phyloP scores from a whole-genome alignment of 2,329 filamentous ascomycete genomes.

The Penicillium nordicum region DNA sequence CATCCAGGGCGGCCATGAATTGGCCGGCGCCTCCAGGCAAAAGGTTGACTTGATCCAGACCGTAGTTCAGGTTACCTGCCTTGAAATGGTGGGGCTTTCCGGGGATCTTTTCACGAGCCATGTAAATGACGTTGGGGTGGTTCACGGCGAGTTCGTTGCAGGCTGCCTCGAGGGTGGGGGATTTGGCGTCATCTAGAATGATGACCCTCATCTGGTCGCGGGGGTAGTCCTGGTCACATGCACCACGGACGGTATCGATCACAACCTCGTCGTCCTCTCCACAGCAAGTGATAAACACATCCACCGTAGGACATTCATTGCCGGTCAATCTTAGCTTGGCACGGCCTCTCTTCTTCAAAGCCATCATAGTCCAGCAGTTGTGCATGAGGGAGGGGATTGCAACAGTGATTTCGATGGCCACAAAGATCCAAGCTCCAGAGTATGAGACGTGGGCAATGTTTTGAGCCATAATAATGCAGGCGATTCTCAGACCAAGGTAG shows the following conservation, averaged over 20 bases:
- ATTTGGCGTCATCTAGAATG: slow-evolving; percentile 42
- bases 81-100: slow-evolving; percentile 54
- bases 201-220: slow-evolving; percentile 37
- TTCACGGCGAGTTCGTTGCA: slow-evolving; percentile 34
- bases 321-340: slow-evolving; percentile 51
- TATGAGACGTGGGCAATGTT: slow-evolving; percentile 41
- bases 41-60: slow-evolving; percentile 49
- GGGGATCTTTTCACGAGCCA: slow-evolving; percentile 42
- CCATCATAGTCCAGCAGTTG: slow-evolving; percentile 57
- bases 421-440: slow-evolving; percentile 56
- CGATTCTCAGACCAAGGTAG: slow-evolving; percentile 53
- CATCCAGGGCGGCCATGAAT: slow-evolving; percentile 62
- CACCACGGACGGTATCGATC: slow-evolving; percentile 40
- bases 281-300: slow-evolving; percentile 46
- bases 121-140: slow-evolving; percentile 44
- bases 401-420: slow-evolving; percentile 53
- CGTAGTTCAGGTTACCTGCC: slow-evolving; percentile 63
- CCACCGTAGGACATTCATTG: slow-evolving; percentile 39
- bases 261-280: slow-evolving; percentile 44
- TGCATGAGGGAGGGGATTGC: slow-evolving; percentile 56
- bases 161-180: slow-evolving; percentile 32
- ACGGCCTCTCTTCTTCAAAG: slow-evolving; percentile 53
- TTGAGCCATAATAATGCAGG: slow-evolving; percentile 54
- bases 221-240: slow-evolving; percentile 42
- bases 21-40: slow-evolving; percentile 55